Conservation (phyloP, 495 filamentous ascomycete genomes). For the Trichoderma erinaceum region DNA sequence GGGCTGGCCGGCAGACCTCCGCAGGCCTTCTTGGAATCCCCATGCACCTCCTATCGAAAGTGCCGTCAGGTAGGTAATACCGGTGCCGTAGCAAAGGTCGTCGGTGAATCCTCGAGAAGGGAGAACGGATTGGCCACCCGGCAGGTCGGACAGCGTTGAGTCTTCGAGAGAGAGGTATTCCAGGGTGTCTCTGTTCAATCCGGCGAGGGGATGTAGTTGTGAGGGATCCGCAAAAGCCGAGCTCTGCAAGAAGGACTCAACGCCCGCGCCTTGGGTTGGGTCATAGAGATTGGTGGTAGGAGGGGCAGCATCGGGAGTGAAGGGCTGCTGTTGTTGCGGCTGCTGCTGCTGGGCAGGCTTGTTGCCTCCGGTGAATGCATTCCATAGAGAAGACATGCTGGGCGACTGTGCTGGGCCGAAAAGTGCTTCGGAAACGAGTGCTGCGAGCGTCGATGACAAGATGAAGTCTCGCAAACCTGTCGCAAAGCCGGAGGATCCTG, state of each 20-base stretch:
- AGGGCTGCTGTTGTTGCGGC: slow-evolving; percentile 37
- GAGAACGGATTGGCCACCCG: slow-evolving; percentile 75
- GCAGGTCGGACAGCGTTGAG: slow-evolving; percentile 78
- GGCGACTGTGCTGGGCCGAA: slow-evolving; percentile 8
- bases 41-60: slow-evolving; percentile 83
- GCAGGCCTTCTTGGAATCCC: slow-evolving; percentile 83
- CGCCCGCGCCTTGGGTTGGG: slow-evolving; percentile 64
- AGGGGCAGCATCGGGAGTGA: slow-evolving; percentile 26
- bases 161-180: slow-evolving; percentile 95
- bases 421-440: slow-evolving; percentile 19
- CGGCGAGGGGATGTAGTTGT: slow-evolving; percentile 86
- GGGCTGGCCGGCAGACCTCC: slow-evolving; percentile 63
- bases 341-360: slow-evolving; percentile 39
- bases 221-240: slow-evolving; percentile 74
- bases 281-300: slow-evolving; percentile 46
- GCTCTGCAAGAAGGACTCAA: slow-evolving; percentile 70
- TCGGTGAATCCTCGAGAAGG: slow-evolving; percentile 96
- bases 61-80: slow-evolving; percentile 82
- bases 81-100: slow-evolving; percentile 95
- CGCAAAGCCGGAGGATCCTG: slow-evolving; percentile 13
- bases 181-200: slow-evolving; percentile 82
- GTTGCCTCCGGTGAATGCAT: slow-evolving; percentile 77
- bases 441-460: slow-evolving; percentile 18
- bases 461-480: slow-evolving; percentile 17
- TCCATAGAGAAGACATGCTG: slow-evolving; percentile 71